Evolutionary conservation across 106 monocot genomes (phyloP), one percentile per base, ranked within the genome.

Genomic region (Dendrobium nobile): DNA sequence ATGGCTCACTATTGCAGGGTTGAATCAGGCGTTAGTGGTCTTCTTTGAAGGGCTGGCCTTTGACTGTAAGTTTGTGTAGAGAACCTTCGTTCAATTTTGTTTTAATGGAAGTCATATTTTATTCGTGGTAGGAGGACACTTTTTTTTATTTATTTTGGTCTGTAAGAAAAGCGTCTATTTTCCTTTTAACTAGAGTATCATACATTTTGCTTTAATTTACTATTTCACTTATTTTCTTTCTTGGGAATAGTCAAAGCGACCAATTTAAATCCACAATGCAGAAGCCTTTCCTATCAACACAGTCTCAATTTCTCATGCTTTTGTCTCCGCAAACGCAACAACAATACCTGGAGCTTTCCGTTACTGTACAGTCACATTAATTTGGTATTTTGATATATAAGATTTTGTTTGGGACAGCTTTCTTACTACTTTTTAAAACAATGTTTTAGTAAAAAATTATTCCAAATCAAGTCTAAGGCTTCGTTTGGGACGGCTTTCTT

Each of bases 21-120:
- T 97, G 78, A 97, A 89, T 79, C 90, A 92, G 92, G 96, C 76
- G 94, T 90, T 54, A 88, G 92, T 87, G 91, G 89, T 77, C 86
- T 92, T 87, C 94, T 79, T 87, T 94, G 68, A 97, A 97, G 75
- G 96, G 96, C 73, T 94, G 96, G 96, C 94, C 96, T 67, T 81
- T 97, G 77, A 89, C 90, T 80, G 96, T 96, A 87, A 85, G 96
- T 55, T 61, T 31, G 65, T 48, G 2, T 47, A 26, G 19, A 74
- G 42, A 45, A 22, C n/a, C 1, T 64, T 47, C 3, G 10, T 42
- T 75, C 10, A 41, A 43, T 64, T 75, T 27, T 48, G 15, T 16
- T 48, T 10, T 18, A 48, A 76, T 33, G 17, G 10, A 72, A 72
- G 17, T 15, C 37, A 33, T 40, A 51, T 51, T 51, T 51, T 51